These are phyloP conservation scores for Vanrija sp. DNA, from an alignment of 1,284 basidiomycete genomes.

Conservation along the genomic window DNA sequence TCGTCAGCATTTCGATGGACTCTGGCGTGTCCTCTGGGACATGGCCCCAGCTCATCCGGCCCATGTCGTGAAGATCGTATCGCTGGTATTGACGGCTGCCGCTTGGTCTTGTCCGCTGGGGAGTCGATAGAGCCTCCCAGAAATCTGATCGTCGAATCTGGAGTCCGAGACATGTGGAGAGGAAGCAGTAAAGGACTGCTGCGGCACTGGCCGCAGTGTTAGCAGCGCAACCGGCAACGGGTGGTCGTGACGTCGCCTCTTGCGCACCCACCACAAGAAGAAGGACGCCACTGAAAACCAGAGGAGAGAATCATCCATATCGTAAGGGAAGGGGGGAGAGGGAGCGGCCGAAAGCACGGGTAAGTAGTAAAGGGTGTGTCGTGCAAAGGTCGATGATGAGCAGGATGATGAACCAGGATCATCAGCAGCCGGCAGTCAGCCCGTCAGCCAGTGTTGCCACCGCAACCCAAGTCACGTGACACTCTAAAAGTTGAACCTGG, in stretches of 20 bases:
- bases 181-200: slow-evolving; percentile 44
- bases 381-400: too few relatives aligned
- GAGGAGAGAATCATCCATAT: slow-evolving; percentile 41
- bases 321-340: neutral
- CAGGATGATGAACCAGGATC: too few relatives aligned
- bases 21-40: neutral
- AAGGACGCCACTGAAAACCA: slow-evolving; percentile 31
- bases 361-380: too few relatives aligned
- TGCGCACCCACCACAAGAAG: slow-evolving; percentile 29
- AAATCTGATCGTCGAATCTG: slow-evolving; percentile 37
- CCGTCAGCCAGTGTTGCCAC: too few relatives aligned
- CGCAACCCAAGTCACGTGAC: too few relatives aligned
- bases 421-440: too few relatives aligned
- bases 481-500: too few relatives aligned
- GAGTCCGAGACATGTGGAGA: slow-evolving; percentile 43
- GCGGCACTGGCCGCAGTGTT: slow-evolving; percentile 19
- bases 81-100: neutral
- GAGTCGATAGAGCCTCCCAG: slow-evolving; percentile 28
- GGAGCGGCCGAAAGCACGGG: too few relatives aligned
- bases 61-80: neutral
- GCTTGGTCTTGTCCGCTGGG: slow-evolving; percentile 9
- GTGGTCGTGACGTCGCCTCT: neutral
- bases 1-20: slow-evolving; percentile 1
- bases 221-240: neutral
- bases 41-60: neutral